These are phyloP conservation scores for Haematococcus sp. DNA, from an alignment of 139 green algal species.

Conservation along the genomic window DNA sequence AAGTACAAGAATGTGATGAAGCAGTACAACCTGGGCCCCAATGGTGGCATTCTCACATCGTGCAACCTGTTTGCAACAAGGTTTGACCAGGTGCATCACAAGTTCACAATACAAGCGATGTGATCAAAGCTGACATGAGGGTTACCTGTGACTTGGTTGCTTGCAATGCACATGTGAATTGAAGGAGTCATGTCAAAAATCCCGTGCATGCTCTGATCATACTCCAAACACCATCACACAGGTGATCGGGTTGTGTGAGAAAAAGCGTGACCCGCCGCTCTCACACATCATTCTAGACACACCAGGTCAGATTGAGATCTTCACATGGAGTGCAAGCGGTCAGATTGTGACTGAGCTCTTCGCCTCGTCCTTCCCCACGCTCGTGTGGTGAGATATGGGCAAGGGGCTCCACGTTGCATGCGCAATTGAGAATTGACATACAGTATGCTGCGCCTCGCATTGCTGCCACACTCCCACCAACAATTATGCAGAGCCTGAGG, in stretches of 20 bases:
- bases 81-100: constrained; percentile 87
- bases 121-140: too few species aligned
- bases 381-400: constrained; percentile 60
- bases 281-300: constrained; percentile 95
- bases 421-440: too few species aligned
- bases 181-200: too few species aligned
- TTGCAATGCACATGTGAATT: too few species aligned
- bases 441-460: too few species aligned
- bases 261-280: constrained; percentile 73
- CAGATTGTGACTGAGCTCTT: constrained; percentile 94
- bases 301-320: constrained; percentile 98
- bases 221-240: too few species aligned
- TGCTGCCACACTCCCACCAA: too few species aligned
- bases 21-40: constrained; percentile 94
- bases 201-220: too few species aligned
- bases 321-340: constrained; percentile 90
- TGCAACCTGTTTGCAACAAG: constrained; percentile 97
- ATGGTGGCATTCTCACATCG: constrained; percentile 95
- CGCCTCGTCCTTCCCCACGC: constrained; percentile 83
- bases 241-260: constrained; percentile 81
- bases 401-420: too few species aligned
- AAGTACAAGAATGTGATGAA: constrained; percentile 99
- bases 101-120: too few species aligned
- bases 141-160: too few species aligned
- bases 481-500: too few species aligned